phyloP scores from a whole-genome alignment of 108 stramenopile species.

The Craspedostauros australis region DNA sequence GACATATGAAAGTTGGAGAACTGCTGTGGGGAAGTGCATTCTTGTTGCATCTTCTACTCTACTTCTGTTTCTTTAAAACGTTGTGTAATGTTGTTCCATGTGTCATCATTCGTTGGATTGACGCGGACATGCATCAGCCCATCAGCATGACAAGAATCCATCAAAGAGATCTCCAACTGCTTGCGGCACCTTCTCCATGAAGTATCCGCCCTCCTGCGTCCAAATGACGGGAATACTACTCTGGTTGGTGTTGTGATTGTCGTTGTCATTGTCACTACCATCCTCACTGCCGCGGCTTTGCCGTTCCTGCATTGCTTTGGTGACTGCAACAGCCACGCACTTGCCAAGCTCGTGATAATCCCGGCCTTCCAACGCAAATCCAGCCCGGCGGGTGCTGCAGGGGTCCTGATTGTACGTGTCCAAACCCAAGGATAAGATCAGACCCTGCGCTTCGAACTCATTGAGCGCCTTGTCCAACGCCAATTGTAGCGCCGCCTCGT shows the following conservation, averaged over 20 bases:
- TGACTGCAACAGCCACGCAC: slow-evolving; percentile 34
- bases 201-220: slow-evolving; percentile 79
- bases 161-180: slow-evolving; percentile 74
- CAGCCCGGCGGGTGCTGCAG: slow-evolving; percentile 54
- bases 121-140: no score
- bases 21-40: no score
- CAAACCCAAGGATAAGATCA: slow-evolving; percentile 70
- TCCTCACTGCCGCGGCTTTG: neutral
- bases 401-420: slow-evolving; percentile 72
- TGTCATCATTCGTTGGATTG: no score
- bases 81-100: no score
- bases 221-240: slow-evolving; percentile 40
- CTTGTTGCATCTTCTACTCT: no score
- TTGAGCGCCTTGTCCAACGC: slow-evolving; percentile 36
- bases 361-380: slow-evolving; percentile 45
- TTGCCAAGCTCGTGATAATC: slow-evolving; percentile 61
- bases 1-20: no score
- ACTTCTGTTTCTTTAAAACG: no score
- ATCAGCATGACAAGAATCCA: no score
- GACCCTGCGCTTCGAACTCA: slow-evolving; percentile 39
- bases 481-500: slow-evolving; percentile 37
- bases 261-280: neutral
- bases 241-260: neutral
- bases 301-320: no score
- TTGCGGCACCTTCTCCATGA: slow-evolving; percentile 60